These are phyloP conservation scores for Leucocoprinus leucothites DNA, from an alignment of 768 basidiomycete genomes.

Conservation along the genomic window DNA sequence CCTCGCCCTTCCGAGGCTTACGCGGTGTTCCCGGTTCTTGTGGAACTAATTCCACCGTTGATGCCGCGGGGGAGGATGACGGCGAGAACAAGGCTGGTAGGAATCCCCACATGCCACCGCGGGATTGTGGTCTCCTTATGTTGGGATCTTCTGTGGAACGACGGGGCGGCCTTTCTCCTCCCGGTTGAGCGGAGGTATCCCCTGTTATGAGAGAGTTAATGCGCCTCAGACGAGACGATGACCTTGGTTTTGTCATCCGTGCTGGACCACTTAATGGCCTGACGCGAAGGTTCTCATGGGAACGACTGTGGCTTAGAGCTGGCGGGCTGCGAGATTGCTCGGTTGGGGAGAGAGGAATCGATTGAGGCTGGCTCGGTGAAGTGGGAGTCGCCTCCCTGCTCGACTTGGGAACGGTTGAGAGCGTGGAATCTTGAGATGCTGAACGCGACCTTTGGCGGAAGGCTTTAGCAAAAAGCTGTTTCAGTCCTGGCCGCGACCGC, in stretches of 20 bases:
- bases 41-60: conserved; percentile 15
- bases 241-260: not conserved
- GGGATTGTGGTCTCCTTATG: conserved; percentile 13
- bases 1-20: conserved; percentile 56
- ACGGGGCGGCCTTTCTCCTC: conserved; percentile 13
- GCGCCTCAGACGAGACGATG: not conserved
- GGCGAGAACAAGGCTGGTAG: conserved; percentile 45
- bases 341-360: not conserved
- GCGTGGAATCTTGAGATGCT: not conserved
- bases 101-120: conserved; percentile 35
- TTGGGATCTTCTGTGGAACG: conserved; percentile 15
- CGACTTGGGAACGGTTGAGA: not conserved
- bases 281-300: conserved; percentile 3
- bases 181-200: not conserved
- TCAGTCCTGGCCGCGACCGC: conserved; percentile 17
- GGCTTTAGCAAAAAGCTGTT: conserved; percentile 35
- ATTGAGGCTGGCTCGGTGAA: not conserved
- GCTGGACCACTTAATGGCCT: not conserved
- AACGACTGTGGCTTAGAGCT: not conserved
- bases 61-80: conserved; percentile 22
- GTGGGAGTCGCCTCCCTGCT: not conserved
- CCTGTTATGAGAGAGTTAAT: not conserved
- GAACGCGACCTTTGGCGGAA: conserved; percentile 21
- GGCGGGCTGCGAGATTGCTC: not conserved
- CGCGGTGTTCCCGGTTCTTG: conserved; percentile 14